Conservation (phyloP, 208 protist species). For the Leishmania mexicana region DNA sequence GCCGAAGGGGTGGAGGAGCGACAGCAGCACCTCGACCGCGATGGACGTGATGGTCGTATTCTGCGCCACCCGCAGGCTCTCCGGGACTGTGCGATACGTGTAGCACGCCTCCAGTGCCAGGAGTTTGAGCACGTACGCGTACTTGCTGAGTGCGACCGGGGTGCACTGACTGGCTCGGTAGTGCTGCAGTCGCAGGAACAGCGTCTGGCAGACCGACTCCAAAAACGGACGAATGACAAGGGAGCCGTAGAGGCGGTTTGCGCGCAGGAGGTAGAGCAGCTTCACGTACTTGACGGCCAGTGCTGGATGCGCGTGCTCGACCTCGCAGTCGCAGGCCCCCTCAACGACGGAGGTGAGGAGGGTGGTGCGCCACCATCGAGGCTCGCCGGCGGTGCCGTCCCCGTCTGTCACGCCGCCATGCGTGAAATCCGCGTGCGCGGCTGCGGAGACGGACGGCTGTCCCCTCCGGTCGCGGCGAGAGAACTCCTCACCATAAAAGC, state of each 20-base stretch:
- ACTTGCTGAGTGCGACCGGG: slow-evolving; percentile 78
- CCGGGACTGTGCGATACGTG: slow-evolving; percentile 36
- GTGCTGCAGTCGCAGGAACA: slow-evolving; percentile 71
- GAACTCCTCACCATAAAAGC: slow-evolving; percentile 36
- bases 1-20: slow-evolving; percentile 42
- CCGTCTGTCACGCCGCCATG: slow-evolving; percentile 1
- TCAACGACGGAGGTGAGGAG: slow-evolving; percentile 65
- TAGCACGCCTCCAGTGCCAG: slow-evolving; percentile 73
- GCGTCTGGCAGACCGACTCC: slow-evolving; percentile 49
- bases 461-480: slow-evolving; percentile 1
- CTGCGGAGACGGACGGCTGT: slow-evolving; percentile 8
- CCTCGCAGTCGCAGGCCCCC: slow-evolving; percentile 48
- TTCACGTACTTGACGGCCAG: slow-evolving; percentile 87
- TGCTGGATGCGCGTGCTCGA: slow-evolving; percentile 54
- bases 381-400: not conserved
- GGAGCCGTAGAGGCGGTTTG: slow-evolving; percentile 61
- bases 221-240: slow-evolving; percentile 52
- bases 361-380: slow-evolving; percentile 29
- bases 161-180: slow-evolving; percentile 49
- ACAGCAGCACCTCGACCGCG: slow-evolving; percentile 42
- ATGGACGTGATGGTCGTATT: slow-evolving; percentile 44
- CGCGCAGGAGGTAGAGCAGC: slow-evolving; percentile 71
- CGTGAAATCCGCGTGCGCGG: slow-evolving; percentile 8
- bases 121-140: slow-evolving; percentile 87
- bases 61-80: slow-evolving; percentile 38